Evolutionary conservation across 2,329 filamentous ascomycete genomes (phyloP).

Genomic region (Phoma sp.): DNA sequence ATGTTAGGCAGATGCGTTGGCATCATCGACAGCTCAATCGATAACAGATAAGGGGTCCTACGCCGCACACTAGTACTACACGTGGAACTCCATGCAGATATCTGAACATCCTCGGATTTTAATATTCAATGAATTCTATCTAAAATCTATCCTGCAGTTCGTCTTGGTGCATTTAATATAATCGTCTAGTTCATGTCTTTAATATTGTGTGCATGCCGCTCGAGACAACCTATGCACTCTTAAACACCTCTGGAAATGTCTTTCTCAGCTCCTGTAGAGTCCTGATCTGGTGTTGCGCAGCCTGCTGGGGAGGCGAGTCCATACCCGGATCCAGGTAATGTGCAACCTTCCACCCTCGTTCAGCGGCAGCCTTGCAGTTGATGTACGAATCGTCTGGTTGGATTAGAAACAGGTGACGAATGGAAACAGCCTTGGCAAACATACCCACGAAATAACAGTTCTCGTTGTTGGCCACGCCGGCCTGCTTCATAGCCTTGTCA

Average conservation of each 20-base stretch:
- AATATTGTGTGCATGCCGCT: not conserved
- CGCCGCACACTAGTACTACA: not conserved
- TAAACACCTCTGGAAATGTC: slow-evolving; percentile 88
- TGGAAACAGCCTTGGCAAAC: slow-evolving; percentile 42
- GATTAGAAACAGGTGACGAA: slow-evolving; percentile 18
- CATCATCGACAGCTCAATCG: slow-evolving; percentile 18
- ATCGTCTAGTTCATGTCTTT: not conserved
- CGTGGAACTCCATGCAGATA: not conserved
- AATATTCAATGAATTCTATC: no score
- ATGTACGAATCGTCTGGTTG: slow-evolving; percentile 80
- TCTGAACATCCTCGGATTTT: not conserved
- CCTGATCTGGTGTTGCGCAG: slow-evolving; percentile 77
- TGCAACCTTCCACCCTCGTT: slow-evolving; percentile 83
- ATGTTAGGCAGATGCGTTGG: slow-evolving; percentile 16
- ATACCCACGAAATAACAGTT: slow-evolving; percentile 93
- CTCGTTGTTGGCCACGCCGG: slow-evolving; percentile 70
- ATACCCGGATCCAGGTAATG: slow-evolving; percentile 85
- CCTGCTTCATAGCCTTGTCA: slow-evolving; percentile 86
- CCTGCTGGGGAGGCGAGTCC: slow-evolving; percentile 66
- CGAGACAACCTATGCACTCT: slow-evolving; percentile 44
- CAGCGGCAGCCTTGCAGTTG: slow-evolving; percentile 80
- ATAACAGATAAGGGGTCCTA: slow-evolving; percentile 11
- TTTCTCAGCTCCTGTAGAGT: slow-evolving; percentile 77
- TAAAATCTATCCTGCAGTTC: not conserved
- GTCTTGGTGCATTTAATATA: not conserved